Evolutionary conservation across 345 rosid genomes (phyloP).

Genomic region (Citrus sp.): DNA sequence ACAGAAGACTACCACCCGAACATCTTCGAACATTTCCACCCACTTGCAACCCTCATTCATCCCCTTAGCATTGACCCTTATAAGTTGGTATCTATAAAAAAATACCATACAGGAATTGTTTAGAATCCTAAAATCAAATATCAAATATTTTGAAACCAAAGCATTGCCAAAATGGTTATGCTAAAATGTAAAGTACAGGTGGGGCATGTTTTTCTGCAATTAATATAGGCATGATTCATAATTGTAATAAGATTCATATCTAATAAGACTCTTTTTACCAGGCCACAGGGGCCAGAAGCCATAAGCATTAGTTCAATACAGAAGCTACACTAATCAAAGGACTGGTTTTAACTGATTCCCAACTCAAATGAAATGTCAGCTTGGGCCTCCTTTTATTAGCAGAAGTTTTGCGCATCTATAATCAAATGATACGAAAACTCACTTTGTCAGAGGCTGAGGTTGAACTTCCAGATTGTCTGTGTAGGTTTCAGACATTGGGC

Average conservation of each 20-base stretch:
- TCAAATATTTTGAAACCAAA: background rate
- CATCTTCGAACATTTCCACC: constrained; percentile 99
- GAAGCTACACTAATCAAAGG: background rate
- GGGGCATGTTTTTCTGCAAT: background rate
- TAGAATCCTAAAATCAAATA: background rate
- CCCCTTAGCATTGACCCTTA: constrained; percentile 86
- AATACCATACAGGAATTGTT: background rate
- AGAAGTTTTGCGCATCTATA: background rate
- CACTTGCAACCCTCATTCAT: constrained; percentile 98
- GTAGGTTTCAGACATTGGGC: constrained; percentile 88
- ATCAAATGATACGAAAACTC: constrained; percentile 5
- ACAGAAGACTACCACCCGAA: constrained; percentile 77
- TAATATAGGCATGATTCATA: background rate
- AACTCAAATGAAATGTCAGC: background rate
- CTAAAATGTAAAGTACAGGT: background rate
- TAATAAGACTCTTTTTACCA: background rate
- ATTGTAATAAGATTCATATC: background rate
- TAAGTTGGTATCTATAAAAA: constrained; percentile 75
- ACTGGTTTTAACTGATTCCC: background rate
- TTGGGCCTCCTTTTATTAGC: background rate
- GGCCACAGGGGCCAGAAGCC: background rate
- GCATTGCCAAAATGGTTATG: background rate
- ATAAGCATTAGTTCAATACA: background rate
- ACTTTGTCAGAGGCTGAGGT: constrained; percentile 66
- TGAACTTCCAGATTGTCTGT: constrained; percentile 63